These are phyloP conservation scores for Eimeria acervulina DNA, from an alignment of 169 alveolate genomes.

Conservation along the genomic window DNA sequence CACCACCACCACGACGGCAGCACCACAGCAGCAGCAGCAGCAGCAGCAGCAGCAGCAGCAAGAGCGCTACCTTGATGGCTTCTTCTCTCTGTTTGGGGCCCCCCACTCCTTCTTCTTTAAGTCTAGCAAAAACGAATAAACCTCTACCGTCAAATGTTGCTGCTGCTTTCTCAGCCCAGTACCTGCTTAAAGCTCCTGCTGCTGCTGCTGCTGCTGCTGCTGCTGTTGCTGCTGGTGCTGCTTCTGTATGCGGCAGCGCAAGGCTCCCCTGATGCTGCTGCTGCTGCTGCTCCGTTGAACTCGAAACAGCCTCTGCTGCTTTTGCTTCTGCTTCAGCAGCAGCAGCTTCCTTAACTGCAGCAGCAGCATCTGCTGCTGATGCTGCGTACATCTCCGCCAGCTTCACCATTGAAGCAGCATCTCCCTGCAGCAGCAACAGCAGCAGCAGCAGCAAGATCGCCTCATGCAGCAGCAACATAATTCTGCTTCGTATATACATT, in stretches of 20 bases:
- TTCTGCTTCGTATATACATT: not conserved
- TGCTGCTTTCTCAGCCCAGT: constrained; percentile 41
- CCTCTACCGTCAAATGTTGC: constrained; percentile 34
- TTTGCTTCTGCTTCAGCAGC: not conserved
- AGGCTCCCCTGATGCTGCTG: constrained; percentile 13
- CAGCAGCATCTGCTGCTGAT: not conserved
- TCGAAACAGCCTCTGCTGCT: not conserved
- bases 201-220: constrained; percentile 15
- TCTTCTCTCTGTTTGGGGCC: not conserved
- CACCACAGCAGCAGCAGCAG: not conserved
- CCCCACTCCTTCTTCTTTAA: constrained; percentile 2
- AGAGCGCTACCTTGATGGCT: not conserved
- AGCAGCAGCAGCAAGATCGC: constrained; percentile 4
- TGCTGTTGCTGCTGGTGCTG: constrained; percentile 5
- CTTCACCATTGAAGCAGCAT: constrained; percentile 27
- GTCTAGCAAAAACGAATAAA: not conserved
- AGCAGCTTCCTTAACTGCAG: not conserved
- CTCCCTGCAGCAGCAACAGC: constrained; percentile 39
- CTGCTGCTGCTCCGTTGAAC: not conserved
- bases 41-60: constrained; percentile 20
- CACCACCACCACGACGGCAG: not conserved
- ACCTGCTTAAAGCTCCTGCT: constrained; percentile 11
- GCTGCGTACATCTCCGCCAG: constrained; percentile 25
- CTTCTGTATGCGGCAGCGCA: not conserved
- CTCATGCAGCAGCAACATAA: constrained; percentile 17